Evolutionary conservation across 345 rosid species (phyloP).

Genomic region (Balakata baccata): DNA sequence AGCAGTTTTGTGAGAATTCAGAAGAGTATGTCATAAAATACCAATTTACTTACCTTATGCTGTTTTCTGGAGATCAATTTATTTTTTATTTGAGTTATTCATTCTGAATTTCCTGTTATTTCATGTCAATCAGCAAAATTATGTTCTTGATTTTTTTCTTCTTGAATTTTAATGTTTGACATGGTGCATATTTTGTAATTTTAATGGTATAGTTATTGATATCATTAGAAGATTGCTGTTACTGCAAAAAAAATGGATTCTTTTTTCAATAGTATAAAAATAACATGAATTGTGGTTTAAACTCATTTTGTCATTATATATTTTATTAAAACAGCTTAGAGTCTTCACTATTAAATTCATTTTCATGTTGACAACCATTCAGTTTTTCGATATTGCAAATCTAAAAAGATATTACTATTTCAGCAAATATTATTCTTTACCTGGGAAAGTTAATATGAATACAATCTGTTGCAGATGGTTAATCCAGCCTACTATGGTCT

Average conservation of each 20-base stretch:
- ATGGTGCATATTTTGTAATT: background rate
- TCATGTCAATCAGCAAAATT: background rate
- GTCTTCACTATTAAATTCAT: background rate
- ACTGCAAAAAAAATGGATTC: background rate
- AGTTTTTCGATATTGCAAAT: background rate
- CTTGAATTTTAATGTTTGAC: background rate
- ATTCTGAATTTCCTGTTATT: too few relatives aligned
- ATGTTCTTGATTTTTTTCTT: background rate
- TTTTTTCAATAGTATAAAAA: background rate
- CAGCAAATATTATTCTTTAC: background rate
- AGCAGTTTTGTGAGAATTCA: background rate
- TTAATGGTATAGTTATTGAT: background rate
- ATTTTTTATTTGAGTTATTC: background rate
- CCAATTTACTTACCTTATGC: background rate
- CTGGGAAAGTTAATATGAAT: background rate
- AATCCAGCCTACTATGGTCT: slow-evolving; percentile 97
- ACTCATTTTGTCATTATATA: background rate
- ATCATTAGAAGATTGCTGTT: background rate
- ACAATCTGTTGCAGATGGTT: slow-evolving; percentile 51
- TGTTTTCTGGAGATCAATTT: too few relatives aligned
- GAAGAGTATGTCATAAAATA: background rate
- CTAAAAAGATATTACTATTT: background rate
- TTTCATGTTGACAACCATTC: background rate
- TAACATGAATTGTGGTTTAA: background rate
- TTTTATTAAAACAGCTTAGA: background rate